phyloP scores from a whole-genome alignment of 1,284 basidiomycete genomes.

The Lentinula novae-zelandiae region DNA sequence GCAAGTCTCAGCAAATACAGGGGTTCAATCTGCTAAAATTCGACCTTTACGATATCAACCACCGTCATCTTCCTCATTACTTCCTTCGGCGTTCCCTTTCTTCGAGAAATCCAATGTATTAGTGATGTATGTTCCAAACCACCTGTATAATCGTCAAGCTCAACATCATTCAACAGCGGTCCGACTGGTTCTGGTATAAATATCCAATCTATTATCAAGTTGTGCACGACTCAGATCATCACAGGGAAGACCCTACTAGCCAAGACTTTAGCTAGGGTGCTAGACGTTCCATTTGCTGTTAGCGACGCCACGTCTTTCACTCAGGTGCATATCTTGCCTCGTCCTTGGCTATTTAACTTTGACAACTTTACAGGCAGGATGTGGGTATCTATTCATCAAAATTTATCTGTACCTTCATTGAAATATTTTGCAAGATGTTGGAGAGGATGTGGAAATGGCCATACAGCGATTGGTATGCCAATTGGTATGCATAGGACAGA shows the following conservation, averaged over 20 bases:
- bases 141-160: not conserved
- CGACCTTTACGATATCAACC: constrained; percentile 39
- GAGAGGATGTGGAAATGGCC: constrained; percentile 91
- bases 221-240: constrained; percentile 5
- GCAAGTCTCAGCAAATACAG: constrained; percentile 14
- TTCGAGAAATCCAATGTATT: constrained; percentile 95
- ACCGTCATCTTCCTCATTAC: constrained; percentile 34
- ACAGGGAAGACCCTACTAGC: constrained; percentile 86
- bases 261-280: constrained; percentile 77
- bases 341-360: not conserved
- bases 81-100: constrained; percentile 44
- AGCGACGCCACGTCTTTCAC: constrained; percentile 85
- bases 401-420: constrained; percentile 5
- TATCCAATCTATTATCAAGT: constrained; percentile 13
- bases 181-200: constrained; percentile 77
- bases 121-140: constrained; percentile 54
- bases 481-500: not conserved
- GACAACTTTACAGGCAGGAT: constrained; percentile 58
- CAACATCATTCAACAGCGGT: constrained; percentile 41
- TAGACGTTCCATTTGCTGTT: constrained; percentile 90
- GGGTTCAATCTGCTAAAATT: constrained; percentile 50
- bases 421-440: constrained; percentile 62
- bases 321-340: constrained; percentile 44
- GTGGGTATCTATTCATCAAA: constrained; percentile 39
- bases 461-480: constrained; percentile 71